Evolutionary conservation across 78 protist species (phyloP).

Genomic region (Mantamonas sphyraenae): DNA sequence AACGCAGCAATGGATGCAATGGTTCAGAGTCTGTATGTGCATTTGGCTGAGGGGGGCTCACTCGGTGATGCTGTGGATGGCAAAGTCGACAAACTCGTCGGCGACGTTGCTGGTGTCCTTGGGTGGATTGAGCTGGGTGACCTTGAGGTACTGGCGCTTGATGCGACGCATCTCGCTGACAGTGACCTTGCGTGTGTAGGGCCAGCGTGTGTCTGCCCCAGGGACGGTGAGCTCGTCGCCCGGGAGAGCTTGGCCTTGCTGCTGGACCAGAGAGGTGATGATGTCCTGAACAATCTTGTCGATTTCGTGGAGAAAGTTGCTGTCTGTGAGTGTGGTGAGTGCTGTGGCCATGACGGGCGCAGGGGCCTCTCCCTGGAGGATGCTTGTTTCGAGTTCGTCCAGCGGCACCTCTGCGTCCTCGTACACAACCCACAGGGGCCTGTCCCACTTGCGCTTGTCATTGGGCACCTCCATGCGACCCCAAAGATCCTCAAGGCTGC

Average conservation of each 20-base stretch:
- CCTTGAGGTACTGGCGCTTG: background rate
- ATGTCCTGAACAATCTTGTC: background rate
- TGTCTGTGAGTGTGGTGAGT: background rate
- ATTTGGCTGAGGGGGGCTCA: too few relatives aligned
- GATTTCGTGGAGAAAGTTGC: background rate
- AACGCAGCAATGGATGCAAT: too few relatives aligned
- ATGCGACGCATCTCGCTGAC: background rate
- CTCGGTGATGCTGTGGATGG: background rate
- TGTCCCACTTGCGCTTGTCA: constrained; percentile 50
- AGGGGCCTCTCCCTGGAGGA: background rate
- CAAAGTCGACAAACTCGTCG: background rate
- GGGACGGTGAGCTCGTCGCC: background rate
- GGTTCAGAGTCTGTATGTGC: too few relatives aligned
- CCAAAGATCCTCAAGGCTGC: constrained; percentile 22
- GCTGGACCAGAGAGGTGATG: background rate
- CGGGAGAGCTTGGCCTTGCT: background rate
- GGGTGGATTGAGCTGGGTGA: background rate
- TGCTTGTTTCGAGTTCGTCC: background rate
- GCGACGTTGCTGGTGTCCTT: background rate
- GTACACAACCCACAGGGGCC: constrained; percentile 30
- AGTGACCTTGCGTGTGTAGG: background rate
- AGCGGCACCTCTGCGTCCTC: background rate
- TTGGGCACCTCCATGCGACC: constrained; percentile 54
- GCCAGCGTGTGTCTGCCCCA: background rate
- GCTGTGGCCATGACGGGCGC: background rate